Base-by-base conservation (phyloP, 2,329 filamentous ascomycete species). In the Paracoccidioides brasiliensis region DNA sequence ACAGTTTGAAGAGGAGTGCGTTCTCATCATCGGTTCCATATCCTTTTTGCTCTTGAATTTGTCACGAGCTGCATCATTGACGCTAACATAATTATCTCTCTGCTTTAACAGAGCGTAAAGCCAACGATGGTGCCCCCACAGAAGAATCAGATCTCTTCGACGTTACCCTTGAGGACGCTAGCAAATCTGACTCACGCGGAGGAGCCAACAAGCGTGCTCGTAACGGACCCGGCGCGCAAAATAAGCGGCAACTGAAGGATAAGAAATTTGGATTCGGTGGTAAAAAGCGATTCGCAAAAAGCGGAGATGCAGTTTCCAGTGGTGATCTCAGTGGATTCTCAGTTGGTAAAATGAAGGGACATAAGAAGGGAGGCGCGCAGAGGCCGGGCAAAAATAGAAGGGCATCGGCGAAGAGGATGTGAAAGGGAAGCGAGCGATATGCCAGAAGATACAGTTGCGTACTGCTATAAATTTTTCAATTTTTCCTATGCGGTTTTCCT, bases 261-360 rank as follows among this genome's bases (percentile, higher is more conserved):
- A 80, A 87, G 62, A 96, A 95, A 76, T 97, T 85, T 70, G 93
- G 93, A 30, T 95, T 91, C 67, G 93, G 93, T 58, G 93, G 93
- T 64, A 96, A 95, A 82, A 98, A 98, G 80, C 80, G 86, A 55
- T 84, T 90, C 69, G 74, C 79, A 56, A 98, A 98, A 81, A 95
- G 90, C 58, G 89, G 89, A 63, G 90, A 96, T 72, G 90, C 90
- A 51, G 69, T 80, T 59, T 94, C 88, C 61, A 90, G 84, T 49
- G 85, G 82, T 58, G 93, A 98, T 70, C 74, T 94, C 63, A 82
- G 82, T 59, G 82, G 81, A 1, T 97, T 94, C 75, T 90, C 85
- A 55, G 79, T 78, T 41, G 89, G 85, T 77, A 86, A 83, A 74
- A 95, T 95, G 88, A 95, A 95, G 78, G 78, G 75, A 4, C 59